These are phyloP conservation scores for Casuarina glauca DNA, from an alignment of 306 rosid genomes.

Conservation along the genomic window DNA sequence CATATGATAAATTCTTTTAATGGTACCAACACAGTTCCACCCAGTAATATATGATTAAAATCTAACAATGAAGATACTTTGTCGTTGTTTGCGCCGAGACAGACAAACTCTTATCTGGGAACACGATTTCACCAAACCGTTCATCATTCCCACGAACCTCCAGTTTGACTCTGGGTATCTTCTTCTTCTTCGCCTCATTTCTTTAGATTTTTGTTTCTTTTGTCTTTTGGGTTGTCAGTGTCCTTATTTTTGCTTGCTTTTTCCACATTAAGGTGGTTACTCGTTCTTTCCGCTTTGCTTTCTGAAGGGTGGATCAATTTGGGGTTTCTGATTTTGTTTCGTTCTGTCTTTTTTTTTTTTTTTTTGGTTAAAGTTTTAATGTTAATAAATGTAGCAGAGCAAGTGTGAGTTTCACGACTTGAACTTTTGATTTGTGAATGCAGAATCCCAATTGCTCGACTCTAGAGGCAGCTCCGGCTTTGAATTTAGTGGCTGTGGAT, in stretches of 20 bases:
- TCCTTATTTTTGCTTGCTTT: not conserved
- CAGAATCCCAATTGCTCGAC: not conserved
- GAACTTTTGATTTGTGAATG: not conserved
- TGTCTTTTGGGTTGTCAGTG: not conserved
- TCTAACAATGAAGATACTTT: not conserved
- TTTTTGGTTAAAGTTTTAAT: no score
- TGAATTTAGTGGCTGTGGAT: not conserved
- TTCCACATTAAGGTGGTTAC: not conserved
- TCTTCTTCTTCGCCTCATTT: not conserved
- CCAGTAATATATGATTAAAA: no score
- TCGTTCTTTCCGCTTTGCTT: not conserved
- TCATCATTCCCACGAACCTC: conserved; percentile 38
- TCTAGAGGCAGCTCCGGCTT: not conserved
- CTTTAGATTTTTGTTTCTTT: not conserved
- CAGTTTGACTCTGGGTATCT: conserved; percentile 35
- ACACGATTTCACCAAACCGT: conserved; percentile 35
- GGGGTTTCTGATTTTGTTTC: no score
- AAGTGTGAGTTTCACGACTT: not conserved
- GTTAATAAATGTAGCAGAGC: not conserved
- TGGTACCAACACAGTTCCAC: no score
- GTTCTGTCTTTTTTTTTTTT: no score
- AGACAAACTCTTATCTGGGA: conserved; percentile 33
- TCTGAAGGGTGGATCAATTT: not conserved
- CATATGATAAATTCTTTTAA: no score
- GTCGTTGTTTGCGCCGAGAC: conserved; percentile 32